Percentiles rank a stretch among this genome's conserved stretches.
Conservation (phyloP, 2,329 filamentous ascomycete genomes). For the Emergomyces orientalis region DNA sequence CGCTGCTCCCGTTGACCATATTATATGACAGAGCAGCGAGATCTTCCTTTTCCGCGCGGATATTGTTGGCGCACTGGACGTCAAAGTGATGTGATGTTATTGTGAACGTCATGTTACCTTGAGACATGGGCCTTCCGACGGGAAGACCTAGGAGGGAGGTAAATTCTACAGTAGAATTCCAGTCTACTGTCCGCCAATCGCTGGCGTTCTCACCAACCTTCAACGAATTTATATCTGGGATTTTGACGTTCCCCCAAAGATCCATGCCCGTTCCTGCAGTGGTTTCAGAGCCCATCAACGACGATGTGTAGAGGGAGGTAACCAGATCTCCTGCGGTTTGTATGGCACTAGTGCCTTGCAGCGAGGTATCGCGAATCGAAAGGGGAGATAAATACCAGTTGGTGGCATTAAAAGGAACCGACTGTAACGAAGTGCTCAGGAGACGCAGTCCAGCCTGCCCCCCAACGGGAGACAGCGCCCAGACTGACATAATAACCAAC, state of each 20-base stretch:
- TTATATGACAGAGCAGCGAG: neutral
- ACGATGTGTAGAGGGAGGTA: neutral
- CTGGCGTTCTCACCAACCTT: neutral
- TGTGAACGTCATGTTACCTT: conserved; percentile 4
- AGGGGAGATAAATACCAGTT: conserved; percentile 4
- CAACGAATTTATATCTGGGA: conserved; percentile 1
- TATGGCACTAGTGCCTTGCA: neutral
- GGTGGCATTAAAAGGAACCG: neutral
- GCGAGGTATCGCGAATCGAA: neutral
- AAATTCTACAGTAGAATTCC: neutral
- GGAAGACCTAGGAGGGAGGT: conserved; percentile 2
- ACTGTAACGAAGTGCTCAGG: neutral
- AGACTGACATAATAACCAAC: neutral
- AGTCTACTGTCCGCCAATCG: conserved; percentile 4
- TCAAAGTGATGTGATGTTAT: conserved; percentile 5
- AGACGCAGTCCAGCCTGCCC: conserved; percentile 1
- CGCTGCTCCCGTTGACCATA: neutral
- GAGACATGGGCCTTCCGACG: neutral
- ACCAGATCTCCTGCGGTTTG: conserved; percentile 1
- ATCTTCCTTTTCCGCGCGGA: neutral
- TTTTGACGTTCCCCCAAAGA: conserved; percentile 4
- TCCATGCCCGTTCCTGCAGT: neutral
- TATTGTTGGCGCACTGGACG: conserved; percentile 1
- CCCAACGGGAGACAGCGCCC: neutral
- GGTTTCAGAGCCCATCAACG: conserved; percentile 1